Base-by-base conservation (phyloP, 1,284 basidiomycete genomes). In the Cryptococcus hybrid region DNA sequence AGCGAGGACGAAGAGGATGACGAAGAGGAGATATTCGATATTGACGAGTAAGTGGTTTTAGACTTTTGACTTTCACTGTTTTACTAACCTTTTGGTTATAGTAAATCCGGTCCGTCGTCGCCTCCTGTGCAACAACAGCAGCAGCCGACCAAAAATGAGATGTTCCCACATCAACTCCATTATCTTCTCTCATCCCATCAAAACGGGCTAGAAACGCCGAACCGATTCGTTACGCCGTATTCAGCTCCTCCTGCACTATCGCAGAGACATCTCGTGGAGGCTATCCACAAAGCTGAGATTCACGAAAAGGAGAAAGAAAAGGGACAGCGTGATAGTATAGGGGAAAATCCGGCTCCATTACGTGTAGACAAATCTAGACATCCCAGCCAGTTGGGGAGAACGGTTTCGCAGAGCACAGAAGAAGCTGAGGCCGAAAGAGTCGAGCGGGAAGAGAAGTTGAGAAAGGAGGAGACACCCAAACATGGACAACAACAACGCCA, bases 1-100 rank as follows among this genome's bases (percentile, higher is more conserved):
- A 80, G 80, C 44, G 74, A 75, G 36, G 80, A 83, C 49, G 83
- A 83, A 42, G 83, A 81, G 70, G 79, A 73, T 9, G 76, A 78
- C 3, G 70, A 88, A 48, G 86, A 88, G 44, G 90, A 92, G 70
- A 85, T 85, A 65, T 95, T 86, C 74, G 92, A 96, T 72, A 95
- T 95, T 56, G 89, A 93, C 68, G 92, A 95, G 79, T 88, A 85
- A 55, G 88, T 87, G 30, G 30, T 30, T 30, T 30, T 4, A 30
- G 30, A 30, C 30, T 30, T 0, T 70, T 73, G 8, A 80, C 80
- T 3, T 83, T 84, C 52, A 81, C 79, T 4, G 15, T 35, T 30
- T 52, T 12, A 34, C 5, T 18, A 43, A 18, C 3, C 18, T 13
- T 49, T 39, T 13, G 18, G 3, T 42, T 37, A 48, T 54, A 65